Base-by-base conservation (phyloP, 495 filamentous ascomycete species). In the Daldinia decipiens region DNA sequence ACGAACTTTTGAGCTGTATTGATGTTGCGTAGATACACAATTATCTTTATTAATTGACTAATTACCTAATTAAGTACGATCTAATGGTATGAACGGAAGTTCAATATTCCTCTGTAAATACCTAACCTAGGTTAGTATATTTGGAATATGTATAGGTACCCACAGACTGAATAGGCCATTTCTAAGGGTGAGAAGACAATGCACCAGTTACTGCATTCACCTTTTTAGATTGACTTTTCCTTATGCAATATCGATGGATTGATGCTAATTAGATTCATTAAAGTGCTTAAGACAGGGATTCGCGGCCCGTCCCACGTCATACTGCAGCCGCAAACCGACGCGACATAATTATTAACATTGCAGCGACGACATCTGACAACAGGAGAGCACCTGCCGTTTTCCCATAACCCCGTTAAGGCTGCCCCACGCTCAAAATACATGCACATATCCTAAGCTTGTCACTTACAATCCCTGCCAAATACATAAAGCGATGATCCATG, bases 281-380 rank as follows among this genome's bases (percentile, higher is more conserved):
- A 29, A 29, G 32, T 34, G 2, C 9, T 3, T 34, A 12, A 6
- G 53, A 53, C 64, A 72, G 64, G 68, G 64, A 59, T 66, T 61
- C 53, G 60, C 57, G 55, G 58, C 39, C 52, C 36, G 57, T 65
- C 65, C 56, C 74, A 76, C 74, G 74, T 76, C 74, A 76, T 76
- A 62, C 52, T 66, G 74, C 68, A 76, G 72, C 31, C 70, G 63
- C 59, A 65, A 61, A 55, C 45, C 39, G 39, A 74, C 71, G 67
- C 67, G 71, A 65, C 2, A 24, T 24, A 24, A 55, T 69, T 34
- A 26, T 4, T 8, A 31, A 60, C 17, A 19, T 52, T 73, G 47
- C 29, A 63, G 65, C 52, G 31, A 57, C 39, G 62, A 39, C 27
- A 27, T 27, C 27, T 29, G 27, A 29, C 27, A 29, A 32, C 38